Base-by-base conservation (phyloP, 2,329 filamentous ascomycete genomes). In the Colletotrichum sp. region DNA sequence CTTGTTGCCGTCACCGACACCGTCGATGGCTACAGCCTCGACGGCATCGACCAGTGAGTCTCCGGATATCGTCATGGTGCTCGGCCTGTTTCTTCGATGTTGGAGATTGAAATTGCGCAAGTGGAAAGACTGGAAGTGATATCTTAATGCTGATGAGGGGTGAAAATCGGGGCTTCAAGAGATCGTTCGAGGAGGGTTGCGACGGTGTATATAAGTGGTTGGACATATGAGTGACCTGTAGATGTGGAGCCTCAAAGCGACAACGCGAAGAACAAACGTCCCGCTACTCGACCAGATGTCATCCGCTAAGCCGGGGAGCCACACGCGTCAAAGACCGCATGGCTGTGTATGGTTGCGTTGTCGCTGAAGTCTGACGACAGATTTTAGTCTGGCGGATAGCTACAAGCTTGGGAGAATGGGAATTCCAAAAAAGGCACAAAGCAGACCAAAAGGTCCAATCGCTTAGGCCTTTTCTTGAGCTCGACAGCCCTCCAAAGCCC, bases 1-100 rank as follows among this genome's bases (percentile, higher is more conserved):
- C 24, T 75, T 71, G 65, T 57, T 73, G 69, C 75, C 75, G 2
- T 72, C 68, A 32, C 68, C 18, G 52, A 70, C 66, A 24, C 72
- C 75, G 12, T 60, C 61, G 10, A 30, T 60, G 57, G 67, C 43
- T 12, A 34, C 61, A 7, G 30, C 68, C 34, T 76, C 60, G 36
- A 63, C 28, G 13, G 66, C 55, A n/a, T 61, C 28, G 24, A 36
- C 66, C 6, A 67, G 1, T 9, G 59, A 30, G 8, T 73, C 73
- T 39, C 30, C 57, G 30, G 70, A 65, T 21, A 73, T 48, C 21
- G 70, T 69, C 73, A 75, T 75, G 59, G 12, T 32, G 43, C n/a
- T 52, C 10, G 43, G 43, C n/a, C n/a, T 52, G n/a, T 21, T 18
- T 36, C 0, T n/a, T 21, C 30, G n/a, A 14, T 4, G 18, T 2